phyloP scores from a whole-genome alignment of 345 rosid species.

The Corymbia maculata region DNA sequence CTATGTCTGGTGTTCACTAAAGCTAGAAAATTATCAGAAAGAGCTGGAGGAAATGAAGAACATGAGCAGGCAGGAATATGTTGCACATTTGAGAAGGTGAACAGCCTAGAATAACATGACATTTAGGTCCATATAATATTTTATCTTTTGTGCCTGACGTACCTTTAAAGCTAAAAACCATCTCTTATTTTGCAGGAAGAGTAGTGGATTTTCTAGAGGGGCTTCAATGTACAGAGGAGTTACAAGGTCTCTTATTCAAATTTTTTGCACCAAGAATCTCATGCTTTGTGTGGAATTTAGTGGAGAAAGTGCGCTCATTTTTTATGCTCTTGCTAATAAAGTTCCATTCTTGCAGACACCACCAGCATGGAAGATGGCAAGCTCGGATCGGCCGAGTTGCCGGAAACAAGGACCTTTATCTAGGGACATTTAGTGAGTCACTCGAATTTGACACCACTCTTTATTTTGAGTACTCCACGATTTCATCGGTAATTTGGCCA shows the following conservation, averaged over 20 bases:
- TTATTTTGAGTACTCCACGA: background rate
- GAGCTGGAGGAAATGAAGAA: slow-evolving; percentile 72
- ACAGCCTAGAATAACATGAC: background rate
- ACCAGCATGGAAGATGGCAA: slow-evolving; percentile 91
- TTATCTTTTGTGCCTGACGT: background rate
- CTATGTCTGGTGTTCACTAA: background rate
- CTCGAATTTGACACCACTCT: background rate
- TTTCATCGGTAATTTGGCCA: background rate
- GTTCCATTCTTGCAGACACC: slow-evolving; percentile 32
- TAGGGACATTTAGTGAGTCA: slow-evolving; percentile 67
- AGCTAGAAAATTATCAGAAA: slow-evolving; percentile 55
- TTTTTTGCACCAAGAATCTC: background rate
- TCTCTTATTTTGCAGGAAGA: slow-evolving; percentile 36
- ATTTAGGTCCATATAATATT: background rate
- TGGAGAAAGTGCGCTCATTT: background rate
- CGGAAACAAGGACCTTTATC: slow-evolving; percentile 86
- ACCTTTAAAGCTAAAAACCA: background rate
- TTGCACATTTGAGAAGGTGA: slow-evolving; percentile 69
- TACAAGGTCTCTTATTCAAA: slow-evolving; percentile 39
- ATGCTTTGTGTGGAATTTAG: background rate
- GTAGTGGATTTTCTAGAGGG: slow-evolving; percentile 83
- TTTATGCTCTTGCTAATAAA: background rate
- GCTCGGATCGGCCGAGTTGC: slow-evolving; percentile 84
- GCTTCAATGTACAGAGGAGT: slow-evolving; percentile 89
- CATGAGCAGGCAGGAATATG: slow-evolving; percentile 76